phyloP scores from a whole-genome alignment of 2,329 filamentous ascomycete species.

The Pestalotiopsis sp. region DNA sequence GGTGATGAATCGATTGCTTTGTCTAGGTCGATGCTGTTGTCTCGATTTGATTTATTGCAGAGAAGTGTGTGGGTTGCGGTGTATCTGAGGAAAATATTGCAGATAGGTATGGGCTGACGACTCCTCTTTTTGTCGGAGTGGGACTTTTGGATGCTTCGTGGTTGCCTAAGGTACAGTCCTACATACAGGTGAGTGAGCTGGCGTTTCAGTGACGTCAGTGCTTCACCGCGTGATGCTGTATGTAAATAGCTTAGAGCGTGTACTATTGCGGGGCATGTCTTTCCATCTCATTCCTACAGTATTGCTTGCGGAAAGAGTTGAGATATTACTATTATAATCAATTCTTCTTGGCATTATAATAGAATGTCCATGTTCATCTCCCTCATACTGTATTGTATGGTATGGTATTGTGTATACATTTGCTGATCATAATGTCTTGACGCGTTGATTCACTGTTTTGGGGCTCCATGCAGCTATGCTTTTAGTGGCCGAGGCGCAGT shows the following conservation, averaged over 20 bases:
- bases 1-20: background rate
- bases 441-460: background rate
- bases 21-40: background rate
- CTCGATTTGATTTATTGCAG: conserved; percentile 20
- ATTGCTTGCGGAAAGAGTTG: too few species aligned
- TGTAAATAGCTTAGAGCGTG: background rate
- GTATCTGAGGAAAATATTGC: background rate
- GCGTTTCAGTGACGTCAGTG: background rate
- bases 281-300: background rate
- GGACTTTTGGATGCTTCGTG: background rate
- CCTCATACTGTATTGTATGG: too few species aligned
- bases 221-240: background rate
- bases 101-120: conserved; percentile 46
- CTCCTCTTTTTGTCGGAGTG: conserved; percentile 29
- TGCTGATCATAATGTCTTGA: background rate
- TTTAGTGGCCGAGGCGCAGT: background rate
- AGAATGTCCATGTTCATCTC: too few species aligned
- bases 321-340: too few species aligned
- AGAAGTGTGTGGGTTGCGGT: background rate
- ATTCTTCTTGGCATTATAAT: too few species aligned
- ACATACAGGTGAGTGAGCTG: background rate
- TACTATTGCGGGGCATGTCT: background rate
- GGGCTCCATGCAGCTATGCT: background rate
- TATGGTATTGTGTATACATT: background rate
- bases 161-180: background rate